Evolutionary conservation across 2,329 filamentous ascomycete genomes (phyloP).

Genomic region (Metarhizium brunneum): DNA sequence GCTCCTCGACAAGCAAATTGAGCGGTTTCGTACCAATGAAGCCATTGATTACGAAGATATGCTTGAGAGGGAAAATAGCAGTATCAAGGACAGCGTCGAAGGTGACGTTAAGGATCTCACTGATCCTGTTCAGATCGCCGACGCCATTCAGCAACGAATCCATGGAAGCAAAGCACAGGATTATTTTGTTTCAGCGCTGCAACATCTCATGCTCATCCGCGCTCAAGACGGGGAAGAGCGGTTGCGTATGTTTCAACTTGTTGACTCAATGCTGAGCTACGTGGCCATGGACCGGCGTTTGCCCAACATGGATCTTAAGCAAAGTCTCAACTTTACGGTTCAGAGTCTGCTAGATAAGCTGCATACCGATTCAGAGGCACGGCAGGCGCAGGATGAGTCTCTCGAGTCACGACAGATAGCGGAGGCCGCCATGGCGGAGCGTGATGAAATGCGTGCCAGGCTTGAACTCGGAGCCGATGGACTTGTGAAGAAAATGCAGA

Average conservation of each 20-base stretch:
- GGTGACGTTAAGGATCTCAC: conserved; percentile 84
- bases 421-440: conserved; percentile 89
- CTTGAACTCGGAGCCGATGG: conserved; percentile 89
- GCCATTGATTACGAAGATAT: conserved; percentile 98
- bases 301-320: conserved; percentile 95
- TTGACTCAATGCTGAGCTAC: conserved; percentile 98
- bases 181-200: conserved; percentile 91
- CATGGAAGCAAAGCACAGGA: conserved; percentile 80
- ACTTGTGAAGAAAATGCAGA: conserved; percentile 84
- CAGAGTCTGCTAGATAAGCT: conserved; percentile 91
- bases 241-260: conserved; percentile 90
- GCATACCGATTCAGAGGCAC: conserved; percentile 90
- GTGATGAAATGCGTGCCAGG: conserved; percentile 86
- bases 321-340: conserved; percentile 94
- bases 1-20: conserved; percentile 95
- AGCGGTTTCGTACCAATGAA: conserved; percentile 86
- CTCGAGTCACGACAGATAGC: conserved; percentile 86
- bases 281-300: conserved; percentile 95
- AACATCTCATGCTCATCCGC: conserved; percentile 86
- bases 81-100: conserved; percentile 79
- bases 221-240: conserved; percentile 89
- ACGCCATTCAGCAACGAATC: conserved; percentile 82
- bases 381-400: conserved; percentile 85
- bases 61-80: conserved; percentile 82
- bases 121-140: conserved; percentile 86